Evolutionary conservation across 2,329 filamentous ascomycete genomes (phyloP), one percentile per base, ranked within the genome.

Genomic region (Bipolaris sorokiniana): DNA sequence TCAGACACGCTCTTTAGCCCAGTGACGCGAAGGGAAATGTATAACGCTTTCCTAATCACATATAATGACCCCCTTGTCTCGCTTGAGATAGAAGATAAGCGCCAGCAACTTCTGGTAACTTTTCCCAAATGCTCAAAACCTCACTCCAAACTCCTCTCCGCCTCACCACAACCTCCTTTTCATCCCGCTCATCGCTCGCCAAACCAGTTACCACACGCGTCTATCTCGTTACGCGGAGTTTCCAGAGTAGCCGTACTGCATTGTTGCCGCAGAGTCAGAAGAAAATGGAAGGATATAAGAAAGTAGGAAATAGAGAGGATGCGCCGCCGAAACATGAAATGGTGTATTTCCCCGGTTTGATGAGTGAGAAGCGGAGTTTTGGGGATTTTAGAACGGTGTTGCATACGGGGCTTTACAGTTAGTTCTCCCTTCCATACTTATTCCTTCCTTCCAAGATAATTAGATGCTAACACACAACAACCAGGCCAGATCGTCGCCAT

Each of bases 341-440:
- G 84, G 81, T 81, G n/a, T 84, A 86, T 71, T 87, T 88, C 61
- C 81, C 83, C 0, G 75, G 80, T 13, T 81, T 88, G 73, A 81
- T 83, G 26, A 82, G 79, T 7, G 76, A 81, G 7, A 78, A 86
- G 47, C 79, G 86, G 18, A 77, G 80, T 37, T 87, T 85, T 18
- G 81, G 77, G 2, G 83, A 86, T 55, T 88, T 88, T 68, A 78
- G 86, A 3, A 84, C 83, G 33, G 85, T 89, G 20, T 73, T 89
- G 13, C 86, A 83, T 73, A 88, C 86, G 1, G 86, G 86, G 0
- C 74, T 88, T 6, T 88, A 88, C 70, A 68, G 48, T 50, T 5
- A 18, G 48, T 50, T 15, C 5, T 36, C 3, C n/a, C 9, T 18
- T 6, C 2, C 44, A 5, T 10, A 7, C 26, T 46, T 26, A n/a